Evolutionary conservation across 768 basidiomycete species (phyloP), one percentile per base, ranked within the genome.

Genomic region (Crucibulum laeve): DNA sequence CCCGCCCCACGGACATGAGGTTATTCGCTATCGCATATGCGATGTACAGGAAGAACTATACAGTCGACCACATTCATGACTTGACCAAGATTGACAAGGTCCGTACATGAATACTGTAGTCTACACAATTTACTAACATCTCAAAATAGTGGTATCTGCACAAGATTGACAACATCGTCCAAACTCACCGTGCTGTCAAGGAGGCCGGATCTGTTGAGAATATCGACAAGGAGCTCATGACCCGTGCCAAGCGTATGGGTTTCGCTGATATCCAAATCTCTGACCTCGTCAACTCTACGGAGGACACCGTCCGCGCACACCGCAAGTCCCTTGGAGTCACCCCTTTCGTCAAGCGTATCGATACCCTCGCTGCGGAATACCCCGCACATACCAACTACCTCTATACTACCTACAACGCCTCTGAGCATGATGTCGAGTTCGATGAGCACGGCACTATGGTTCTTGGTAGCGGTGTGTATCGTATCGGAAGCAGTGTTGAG

Each of bases 381-480:
- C 96, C 96, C 19, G 96, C 96, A 1, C 86, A 94, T 64, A 99
- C 96, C 51, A 98, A 98, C 73, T 98, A 98, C 68, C 86, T 99
- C 45, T 99, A 98, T 70, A 98, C 95, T 15, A 98, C 96, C 15
- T 99, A 98, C 75, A 97, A 98, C 56, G 96, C 93, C 2, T 87
- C 91, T 0, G 80, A 86, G 48, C 96, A 99, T 53, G 96, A 99
- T 56, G 86, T 99, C 60, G 80, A 89, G 17, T 98, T 98, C 59
- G 74, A 94, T 57, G 95, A 98, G 54, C 81, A 96, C 52, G 96
- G 96, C 33, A 98, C 93, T n/a, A 96, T 98, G 91, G 95, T 99
- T 18, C 83, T 98, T 18, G 96, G 96, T 19, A 91, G 87, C 47
- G 96, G 96, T 54, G 96, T 99, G 17, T 98, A 99, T 69, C 86